A percentile compares a stretch with the other conserved stretches of the same genome.
Evolutionary conservation across 2,329 filamentous ascomycete species (phyloP).

Genomic region (Geosmithia flava): DNA sequence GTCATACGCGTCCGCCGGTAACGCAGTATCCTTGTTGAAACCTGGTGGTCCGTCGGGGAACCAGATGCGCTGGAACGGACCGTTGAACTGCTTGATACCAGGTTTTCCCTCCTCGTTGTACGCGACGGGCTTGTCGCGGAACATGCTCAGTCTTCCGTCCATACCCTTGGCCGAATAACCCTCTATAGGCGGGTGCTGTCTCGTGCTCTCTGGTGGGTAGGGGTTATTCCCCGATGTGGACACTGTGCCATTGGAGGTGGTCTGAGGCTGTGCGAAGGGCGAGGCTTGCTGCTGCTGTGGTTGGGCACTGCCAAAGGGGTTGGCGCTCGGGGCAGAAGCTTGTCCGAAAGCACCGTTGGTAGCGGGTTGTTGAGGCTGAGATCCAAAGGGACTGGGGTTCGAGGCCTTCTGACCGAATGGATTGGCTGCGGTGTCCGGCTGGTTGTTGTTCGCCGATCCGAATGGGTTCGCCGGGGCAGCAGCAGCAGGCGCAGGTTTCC

Average conservation of each 20-base stretch:
- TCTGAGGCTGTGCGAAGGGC: slow-evolving; percentile 1
- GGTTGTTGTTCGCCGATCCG: background rate
- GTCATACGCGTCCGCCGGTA: slow-evolving; percentile 42
- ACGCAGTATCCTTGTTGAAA: slow-evolving; percentile 52
- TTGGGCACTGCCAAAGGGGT: slow-evolving; percentile 9
- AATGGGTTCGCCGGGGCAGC: slow-evolving; percentile 2
- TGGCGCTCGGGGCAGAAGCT: slow-evolving; percentile 8
- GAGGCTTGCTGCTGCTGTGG: slow-evolving; percentile 2
- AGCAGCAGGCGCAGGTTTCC: background rate
- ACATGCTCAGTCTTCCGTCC: slow-evolving; percentile 36
- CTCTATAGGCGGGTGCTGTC: slow-evolving; percentile 28
- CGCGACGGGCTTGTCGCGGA: slow-evolving; percentile 50
- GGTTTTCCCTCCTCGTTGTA: slow-evolving; percentile 39
- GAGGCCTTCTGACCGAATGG: background rate
- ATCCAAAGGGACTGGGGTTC: slow-evolving; percentile 4
- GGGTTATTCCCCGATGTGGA: slow-evolving; percentile 13
- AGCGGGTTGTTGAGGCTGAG: slow-evolving; percentile 8
- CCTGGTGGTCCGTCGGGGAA: slow-evolving; percentile 59
- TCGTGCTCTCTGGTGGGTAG: slow-evolving; percentile 30
- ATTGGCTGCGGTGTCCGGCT: background rate
- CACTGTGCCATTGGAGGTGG: slow-evolving; percentile 2
- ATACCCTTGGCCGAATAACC: slow-evolving; percentile 29
- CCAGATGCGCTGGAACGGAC: slow-evolving; percentile 53
- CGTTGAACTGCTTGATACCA: slow-evolving; percentile 36
- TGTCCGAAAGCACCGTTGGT: background rate